Evolutionary conservation across 2,329 filamentous ascomycete genomes (phyloP).

Genomic region (Paracorniculantispora psalliotae): DNA sequence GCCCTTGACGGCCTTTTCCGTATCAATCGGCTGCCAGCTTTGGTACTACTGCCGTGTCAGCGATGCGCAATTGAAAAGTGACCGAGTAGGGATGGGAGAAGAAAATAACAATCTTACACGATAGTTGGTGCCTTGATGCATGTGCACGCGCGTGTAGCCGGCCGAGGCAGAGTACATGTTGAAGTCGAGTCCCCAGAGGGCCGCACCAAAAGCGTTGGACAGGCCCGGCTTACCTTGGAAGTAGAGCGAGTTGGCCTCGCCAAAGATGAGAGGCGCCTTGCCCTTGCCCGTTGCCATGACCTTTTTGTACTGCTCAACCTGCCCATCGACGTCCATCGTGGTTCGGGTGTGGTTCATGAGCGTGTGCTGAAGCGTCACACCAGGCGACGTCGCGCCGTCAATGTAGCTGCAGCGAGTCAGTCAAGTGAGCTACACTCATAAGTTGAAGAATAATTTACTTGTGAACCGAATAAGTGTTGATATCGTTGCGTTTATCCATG

Average conservation of each 20-base stretch:
- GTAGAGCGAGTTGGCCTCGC: slow-evolving; percentile 59
- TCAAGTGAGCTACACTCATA: slow-evolving; percentile 40
- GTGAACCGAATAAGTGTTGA: slow-evolving; percentile 52
- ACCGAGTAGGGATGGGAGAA: not conserved
- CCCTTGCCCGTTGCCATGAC: slow-evolving; percentile 24
- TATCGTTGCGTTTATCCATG: slow-evolving; percentile 40
- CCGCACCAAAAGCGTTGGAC: slow-evolving; percentile 60
- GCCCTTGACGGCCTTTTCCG: slow-evolving; percentile 43
- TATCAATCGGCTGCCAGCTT: slow-evolving; percentile 55
- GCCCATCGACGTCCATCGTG: slow-evolving; percentile 40
- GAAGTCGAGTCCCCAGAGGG: slow-evolving; percentile 61
- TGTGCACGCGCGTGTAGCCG: slow-evolving; percentile 53
- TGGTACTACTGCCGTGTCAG: slow-evolving; percentile 36
- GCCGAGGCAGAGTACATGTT: slow-evolving; percentile 52
- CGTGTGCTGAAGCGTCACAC: slow-evolving; percentile 56
- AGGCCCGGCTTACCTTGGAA: slow-evolving; percentile 57
- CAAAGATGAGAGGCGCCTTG: slow-evolving; percentile 28
- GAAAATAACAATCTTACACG: slow-evolving; percentile 34
- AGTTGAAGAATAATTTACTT: slow-evolving; percentile 50
- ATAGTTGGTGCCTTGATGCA: slow-evolving; percentile 62
- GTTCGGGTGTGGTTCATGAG: slow-evolving; percentile 59
- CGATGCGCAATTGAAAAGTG: no score
- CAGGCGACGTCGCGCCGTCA: slow-evolving; percentile 48
- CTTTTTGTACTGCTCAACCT: slow-evolving; percentile 40
- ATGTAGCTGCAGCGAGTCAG: slow-evolving; percentile 49